Base-by-base conservation (phyloP, 2,329 filamentous ascomycete genomes). In the Diplocarpon mali region DNA sequence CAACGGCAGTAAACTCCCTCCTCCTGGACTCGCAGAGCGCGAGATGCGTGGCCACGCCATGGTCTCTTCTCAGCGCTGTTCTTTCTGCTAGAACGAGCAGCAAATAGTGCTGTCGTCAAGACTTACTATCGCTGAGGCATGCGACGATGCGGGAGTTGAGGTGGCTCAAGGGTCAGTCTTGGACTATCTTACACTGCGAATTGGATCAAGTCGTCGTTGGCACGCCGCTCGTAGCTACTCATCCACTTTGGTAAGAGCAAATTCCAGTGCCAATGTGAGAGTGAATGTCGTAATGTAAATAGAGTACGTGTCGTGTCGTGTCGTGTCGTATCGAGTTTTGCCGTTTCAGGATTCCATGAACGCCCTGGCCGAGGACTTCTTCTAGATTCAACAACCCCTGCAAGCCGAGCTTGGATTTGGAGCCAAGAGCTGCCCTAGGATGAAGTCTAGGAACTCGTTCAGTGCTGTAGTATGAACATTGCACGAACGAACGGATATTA, bases 1-100 rank as follows among this genome's bases (percentile, higher is more conserved):
- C 52, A 62, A 43, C 24, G 61, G 60, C 28, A 62, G 45, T 30
- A 57, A 46, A 47, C 37, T 44, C 36, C 43, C 54, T 30, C 47
- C 53, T 30, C 48, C 53, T 38, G 58, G 53, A 49, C 56, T 61
- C 14, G 43, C 48, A 47, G 60, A 54, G 40, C 56, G 52, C 34
- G 56, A 53, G 36, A 60, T 43, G 41, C 52, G 54, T 44, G 59
- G 54, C 59, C 58, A 62, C 40, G 55, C 46, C 59, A 63, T 62
- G 15, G 40, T 48, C 45, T 44, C 36, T 28, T 28, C 44, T 40
- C 20, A 36, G 10, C n/a, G 14, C 38, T 29, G 37, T 45, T 38
- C 40, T 36, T 32, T 30, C 39, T 46, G 38, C 40, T 38, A 38
- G 6, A 35, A 56, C 56, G 56, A 60, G 48, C 59, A 61, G 58